Percentiles rank a stretch among this genome's conserved stretches.
phyloP scores from a whole-genome alignment of 179 eudicot genomes.

The Vitellaria paradoxa region DNA sequence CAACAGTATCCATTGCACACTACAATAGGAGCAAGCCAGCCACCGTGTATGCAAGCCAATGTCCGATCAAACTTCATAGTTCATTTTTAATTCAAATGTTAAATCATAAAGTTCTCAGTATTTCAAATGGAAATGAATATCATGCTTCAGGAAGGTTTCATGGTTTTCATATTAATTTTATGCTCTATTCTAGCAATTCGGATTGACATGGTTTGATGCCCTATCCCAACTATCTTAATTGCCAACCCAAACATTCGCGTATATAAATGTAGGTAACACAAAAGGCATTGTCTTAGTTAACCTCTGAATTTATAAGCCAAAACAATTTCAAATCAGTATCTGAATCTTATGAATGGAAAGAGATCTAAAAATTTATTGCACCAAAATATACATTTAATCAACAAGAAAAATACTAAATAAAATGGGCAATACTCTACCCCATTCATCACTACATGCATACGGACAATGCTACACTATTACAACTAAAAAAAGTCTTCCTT shows the following conservation, averaged over 20 bases:
- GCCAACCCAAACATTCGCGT: not conserved
- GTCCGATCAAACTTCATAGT: too few species aligned
- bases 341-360: not conserved
- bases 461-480: not conserved
- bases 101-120: too few species aligned
- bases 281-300: not conserved
- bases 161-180: too few species aligned
- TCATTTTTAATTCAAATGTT: too few species aligned
- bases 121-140: too few species aligned
- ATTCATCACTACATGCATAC: constrained; percentile 9
- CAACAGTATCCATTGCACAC: too few species aligned
- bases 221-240: too few species aligned
- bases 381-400: constrained; percentile 17
- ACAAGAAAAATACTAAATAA: constrained; percentile 9
- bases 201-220: too few species aligned
- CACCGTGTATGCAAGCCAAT: too few species aligned
- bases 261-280: not conserved
- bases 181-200: too few species aligned
- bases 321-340: not conserved
- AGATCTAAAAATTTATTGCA: constrained; percentile 5
- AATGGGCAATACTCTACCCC: constrained; percentile 12
- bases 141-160: too few species aligned
- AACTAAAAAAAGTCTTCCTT: constrained; percentile 20
- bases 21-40: too few species aligned
- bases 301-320: not conserved